Conservation (phyloP, 495 filamentous ascomycete species). For the Chaetomidium leptoderma region DNA sequence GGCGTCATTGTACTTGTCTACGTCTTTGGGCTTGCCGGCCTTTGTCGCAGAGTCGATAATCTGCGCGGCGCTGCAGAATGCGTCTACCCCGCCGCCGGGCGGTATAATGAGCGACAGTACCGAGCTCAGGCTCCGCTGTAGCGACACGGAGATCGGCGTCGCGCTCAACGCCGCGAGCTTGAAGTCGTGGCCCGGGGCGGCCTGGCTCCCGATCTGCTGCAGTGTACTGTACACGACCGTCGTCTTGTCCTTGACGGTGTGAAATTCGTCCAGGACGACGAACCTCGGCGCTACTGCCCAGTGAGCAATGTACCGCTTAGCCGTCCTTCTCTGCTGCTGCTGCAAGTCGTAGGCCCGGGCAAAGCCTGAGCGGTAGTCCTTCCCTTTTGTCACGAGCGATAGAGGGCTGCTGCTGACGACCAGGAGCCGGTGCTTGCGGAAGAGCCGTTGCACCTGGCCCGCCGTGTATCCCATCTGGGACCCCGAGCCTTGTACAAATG, state of each 20-base stretch:
- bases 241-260: not conserved
- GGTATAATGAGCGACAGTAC: too few species aligned
- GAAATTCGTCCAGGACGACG: constrained; percentile 15
- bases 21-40: too few species aligned
- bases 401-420: not conserved
- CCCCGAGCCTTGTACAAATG: not conserved
- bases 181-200: not conserved
- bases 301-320: not conserved
- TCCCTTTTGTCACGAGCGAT: not conserved
- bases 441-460: not conserved
- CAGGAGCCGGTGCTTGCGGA: not conserved
- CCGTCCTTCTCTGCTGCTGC: not conserved
- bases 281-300: constrained; percentile 14
- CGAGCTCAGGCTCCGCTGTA: too few species aligned
- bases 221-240: constrained; percentile 6
- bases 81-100: too few species aligned
- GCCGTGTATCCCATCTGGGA: not conserved
- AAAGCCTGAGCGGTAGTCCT: not conserved
- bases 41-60: too few species aligned
- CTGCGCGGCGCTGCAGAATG: too few species aligned
- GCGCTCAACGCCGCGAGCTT: not conserved
- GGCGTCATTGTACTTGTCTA: too few species aligned
- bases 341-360: not conserved
- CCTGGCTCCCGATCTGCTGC: not conserved
- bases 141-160: not conserved